phyloP scores from a whole-genome alignment of 2,329 filamentous ascomycete genomes.

The Epichloe elymi region DNA sequence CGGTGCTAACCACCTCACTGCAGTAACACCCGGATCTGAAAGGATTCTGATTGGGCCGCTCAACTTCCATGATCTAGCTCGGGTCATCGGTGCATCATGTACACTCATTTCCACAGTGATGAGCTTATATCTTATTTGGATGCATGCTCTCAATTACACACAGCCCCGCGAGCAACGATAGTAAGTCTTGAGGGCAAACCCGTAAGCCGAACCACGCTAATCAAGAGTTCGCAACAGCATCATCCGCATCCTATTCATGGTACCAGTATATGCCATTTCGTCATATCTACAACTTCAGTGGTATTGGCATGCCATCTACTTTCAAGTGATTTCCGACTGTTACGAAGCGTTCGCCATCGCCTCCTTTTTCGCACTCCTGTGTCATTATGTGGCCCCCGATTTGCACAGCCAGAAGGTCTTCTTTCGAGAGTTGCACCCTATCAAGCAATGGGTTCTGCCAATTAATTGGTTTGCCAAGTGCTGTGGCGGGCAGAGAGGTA shows the following conservation, averaged over 20 bases:
- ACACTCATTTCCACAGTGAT: constrained; percentile 37
- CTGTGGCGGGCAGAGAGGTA: constrained; percentile 54
- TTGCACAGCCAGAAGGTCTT: constrained; percentile 72
- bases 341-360: constrained; percentile 85
- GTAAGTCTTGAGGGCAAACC: constrained; percentile 18
- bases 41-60: constrained; percentile 31
- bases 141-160: constrained; percentile 48
- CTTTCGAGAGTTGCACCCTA: constrained; percentile 54
- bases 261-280: constrained; percentile 66
- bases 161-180: constrained; percentile 47
- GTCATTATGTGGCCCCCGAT: constrained; percentile 65
- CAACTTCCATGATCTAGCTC: constrained; percentile 41
- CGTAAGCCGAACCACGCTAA: background rate
- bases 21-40: constrained; percentile 33
- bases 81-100: constrained; percentile 35
- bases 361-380: constrained; percentile 74
- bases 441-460: constrained; percentile 63
- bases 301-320: constrained; percentile 71
- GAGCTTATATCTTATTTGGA: constrained; percentile 43
- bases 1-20: background rate
- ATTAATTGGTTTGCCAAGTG: constrained; percentile 57
- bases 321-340: constrained; percentile 67
- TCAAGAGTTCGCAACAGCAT: constrained; percentile 37
- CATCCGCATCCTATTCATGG: constrained; percentile 80
- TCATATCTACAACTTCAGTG: constrained; percentile 61